Evolutionary conservation across 331 rosid genomes (phyloP), one percentile per base, ranked within the genome.

Genomic region (Quercus lobata): DNA sequence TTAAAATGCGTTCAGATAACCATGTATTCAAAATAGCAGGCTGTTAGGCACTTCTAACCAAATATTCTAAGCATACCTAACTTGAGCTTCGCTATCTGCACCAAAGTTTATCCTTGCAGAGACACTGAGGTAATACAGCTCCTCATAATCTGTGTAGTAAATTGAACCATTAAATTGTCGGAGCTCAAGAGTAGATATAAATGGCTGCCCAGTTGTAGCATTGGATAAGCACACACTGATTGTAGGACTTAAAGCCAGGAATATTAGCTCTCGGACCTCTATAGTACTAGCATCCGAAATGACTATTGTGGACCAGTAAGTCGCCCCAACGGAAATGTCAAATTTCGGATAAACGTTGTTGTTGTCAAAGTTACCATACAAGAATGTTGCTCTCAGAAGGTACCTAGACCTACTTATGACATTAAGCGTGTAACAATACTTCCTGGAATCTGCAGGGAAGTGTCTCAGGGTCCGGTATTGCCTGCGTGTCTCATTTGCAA

Each of bases 81-180:
- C 58, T 30, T 96, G 92, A 15, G 84, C 89, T 68, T 92, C 92
- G 30, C 86, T 83, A 1, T 85, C 93, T 24, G 98, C 97, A 44
- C 98, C 98, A 65, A 94, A 94, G 83, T 94, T 94, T 63, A 94
- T 90, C 89, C 98, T 90, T 7, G 98, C 98, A 34, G 98, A 86
- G 87, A 94, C 93, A 78, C 96, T 88, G 71, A 94, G 97, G 89
- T 90, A 94, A 84, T 76, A 88, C 63, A 53, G 86, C 56, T 89
- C 81, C 72, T 94, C 98, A 65, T 15, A 80, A 0, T 77, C 88
- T 25, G 97, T 88, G 53, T 78, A 92, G 71, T 94, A 94, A 76
- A 79, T 69, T 0, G 98, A 94, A 74, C 97, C 97, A 74, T 94
- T 94, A 88, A 94, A 94, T 74, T 92, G 97, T 58, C 98, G 87